Conservation (phyloP, 768 basidiomycete genomes). For the Pholiota molesta region DNA sequence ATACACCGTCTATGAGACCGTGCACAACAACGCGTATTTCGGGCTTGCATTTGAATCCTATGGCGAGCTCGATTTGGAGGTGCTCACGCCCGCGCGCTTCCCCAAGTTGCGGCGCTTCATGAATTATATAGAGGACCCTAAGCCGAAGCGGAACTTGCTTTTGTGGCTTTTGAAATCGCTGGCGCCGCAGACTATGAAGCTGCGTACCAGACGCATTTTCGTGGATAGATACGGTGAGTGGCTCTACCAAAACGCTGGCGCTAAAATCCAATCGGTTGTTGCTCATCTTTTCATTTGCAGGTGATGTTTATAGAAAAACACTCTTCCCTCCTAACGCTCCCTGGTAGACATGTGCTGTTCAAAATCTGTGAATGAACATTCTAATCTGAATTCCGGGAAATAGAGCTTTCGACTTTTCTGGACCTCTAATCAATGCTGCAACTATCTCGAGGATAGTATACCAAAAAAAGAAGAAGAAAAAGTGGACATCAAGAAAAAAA, state of each 20-base stretch:
- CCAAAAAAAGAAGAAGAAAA: too few species aligned
- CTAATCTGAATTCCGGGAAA: too few species aligned
- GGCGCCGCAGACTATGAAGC: not conserved
- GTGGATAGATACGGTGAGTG: not conserved
- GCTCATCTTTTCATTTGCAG: not conserved
- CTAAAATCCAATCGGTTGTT: not conserved
- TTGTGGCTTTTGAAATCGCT: not conserved
- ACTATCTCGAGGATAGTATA: too few species aligned
- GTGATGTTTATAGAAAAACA: not conserved
- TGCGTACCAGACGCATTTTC: not conserved
- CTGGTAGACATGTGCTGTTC: not conserved
- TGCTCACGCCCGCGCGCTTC: not conserved
- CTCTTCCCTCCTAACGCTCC: not conserved
- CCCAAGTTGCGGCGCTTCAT: not conserved
- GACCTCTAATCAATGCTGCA: too few species aligned
- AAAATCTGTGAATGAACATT: not conserved
- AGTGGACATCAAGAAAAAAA: too few species aligned
- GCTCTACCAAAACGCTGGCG: not conserved
- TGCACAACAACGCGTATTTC: constrained; percentile 1
- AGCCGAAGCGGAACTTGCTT: not conserved
- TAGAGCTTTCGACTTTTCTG: too few species aligned
- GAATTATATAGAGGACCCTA: not conserved
- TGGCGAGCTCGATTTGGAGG: not conserved
- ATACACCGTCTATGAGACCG: constrained; percentile 1
- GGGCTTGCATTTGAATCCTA: not conserved